These are phyloP conservation scores for Herpetomonas muscarum DNA, from an alignment of 208 protist species.

Conservation along the genomic window DNA sequence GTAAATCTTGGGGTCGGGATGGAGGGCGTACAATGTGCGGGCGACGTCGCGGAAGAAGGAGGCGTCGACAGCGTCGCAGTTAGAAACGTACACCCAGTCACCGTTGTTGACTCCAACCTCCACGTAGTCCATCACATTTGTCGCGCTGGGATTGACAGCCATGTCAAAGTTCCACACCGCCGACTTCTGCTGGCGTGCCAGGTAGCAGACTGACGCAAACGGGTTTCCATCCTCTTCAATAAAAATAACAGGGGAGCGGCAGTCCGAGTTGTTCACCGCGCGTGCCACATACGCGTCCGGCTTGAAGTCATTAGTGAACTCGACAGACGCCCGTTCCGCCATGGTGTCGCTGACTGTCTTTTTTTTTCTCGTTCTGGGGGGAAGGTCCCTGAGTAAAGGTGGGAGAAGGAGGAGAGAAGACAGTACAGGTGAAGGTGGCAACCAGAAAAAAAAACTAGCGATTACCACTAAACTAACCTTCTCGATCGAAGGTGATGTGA, in stretches of 20 bases:
- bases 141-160: conserved; percentile 36
- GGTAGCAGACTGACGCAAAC: conserved; percentile 55
- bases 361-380: background rate
- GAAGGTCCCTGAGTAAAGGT: background rate
- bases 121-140: conserved; percentile 85
- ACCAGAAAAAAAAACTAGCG: background rate
- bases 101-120: conserved; percentile 86
- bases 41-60: conserved; percentile 72
- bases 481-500: too few relatives aligned
- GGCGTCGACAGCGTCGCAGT: conserved; percentile 54
- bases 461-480: background rate
- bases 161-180: conserved; percentile 84
- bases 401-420: background rate
- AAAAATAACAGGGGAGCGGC: conserved; percentile 78
- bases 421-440: too few relatives aligned
- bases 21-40: conserved; percentile 59
- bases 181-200: conserved; percentile 55
- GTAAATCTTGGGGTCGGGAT: conserved; percentile 69
- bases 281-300: conserved; percentile 62
- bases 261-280: conserved; percentile 80
- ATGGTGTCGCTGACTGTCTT: conserved; percentile 1
- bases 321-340: conserved; percentile 19
- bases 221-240: conserved; percentile 81
- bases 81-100: conserved; percentile 87
- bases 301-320: conserved; percentile 32